Evolutionary conservation across 1,284 basidiomycete genomes (phyloP).

Genomic region (Neolentinus lepideus): DNA sequence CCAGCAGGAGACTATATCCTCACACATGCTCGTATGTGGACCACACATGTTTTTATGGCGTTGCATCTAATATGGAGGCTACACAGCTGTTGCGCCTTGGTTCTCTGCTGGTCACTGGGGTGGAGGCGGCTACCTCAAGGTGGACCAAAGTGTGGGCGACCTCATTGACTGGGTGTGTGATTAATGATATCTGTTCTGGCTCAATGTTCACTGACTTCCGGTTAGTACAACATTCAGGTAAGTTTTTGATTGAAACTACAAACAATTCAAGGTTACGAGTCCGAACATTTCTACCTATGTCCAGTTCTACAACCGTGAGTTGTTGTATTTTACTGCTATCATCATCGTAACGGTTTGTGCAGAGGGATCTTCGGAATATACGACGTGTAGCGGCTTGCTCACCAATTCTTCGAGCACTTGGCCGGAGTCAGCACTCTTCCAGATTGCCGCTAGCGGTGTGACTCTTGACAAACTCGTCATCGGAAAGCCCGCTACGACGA

Average conservation of each 20-base stretch:
- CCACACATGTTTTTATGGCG: background rate
- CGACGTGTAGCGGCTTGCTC: conserved; percentile 47
- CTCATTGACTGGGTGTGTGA: conserved; percentile 29
- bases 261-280: background rate
- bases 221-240: conserved; percentile 32
- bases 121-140: conserved; percentile 54
- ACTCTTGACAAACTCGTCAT: conserved; percentile 44
- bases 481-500: conserved; percentile 50
- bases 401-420: conserved; percentile 42
- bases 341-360: conserved; percentile 4
- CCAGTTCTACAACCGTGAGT: conserved; percentile 61
- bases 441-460: conserved; percentile 52
- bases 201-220: background rate
- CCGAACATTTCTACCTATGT: conserved; percentile 4
- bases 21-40: conserved; percentile 28
- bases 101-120: conserved; percentile 42
- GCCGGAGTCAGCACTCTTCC: conserved; percentile 48
- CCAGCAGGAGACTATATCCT: conserved; percentile 27
- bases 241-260: conserved; percentile 23
- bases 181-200: background rate
- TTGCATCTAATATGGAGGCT: background rate
- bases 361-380: conserved; percentile 54
- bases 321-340: background rate
- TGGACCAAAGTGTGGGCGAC: conserved; percentile 46
- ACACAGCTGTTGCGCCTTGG: conserved; percentile 44